Evolutionary conservation across 1,139 yeast genomes (phyloP).

Genomic region (Candida dubliniensis): DNA sequence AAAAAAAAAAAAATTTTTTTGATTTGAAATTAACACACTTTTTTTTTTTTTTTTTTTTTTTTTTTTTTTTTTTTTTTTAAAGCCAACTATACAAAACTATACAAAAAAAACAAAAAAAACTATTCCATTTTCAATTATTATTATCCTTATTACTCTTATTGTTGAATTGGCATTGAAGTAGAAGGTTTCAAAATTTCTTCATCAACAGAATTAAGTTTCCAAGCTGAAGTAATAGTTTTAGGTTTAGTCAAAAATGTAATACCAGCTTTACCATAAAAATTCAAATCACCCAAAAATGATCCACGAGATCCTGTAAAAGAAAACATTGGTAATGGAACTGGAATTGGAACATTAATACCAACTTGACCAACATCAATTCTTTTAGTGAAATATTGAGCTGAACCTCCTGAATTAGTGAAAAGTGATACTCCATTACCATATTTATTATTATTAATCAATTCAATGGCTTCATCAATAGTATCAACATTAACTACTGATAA

Average conservation of each 20-base stretch:
- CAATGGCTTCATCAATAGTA: conserved; percentile 72
- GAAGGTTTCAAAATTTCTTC: conserved; percentile 52
- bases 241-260: conserved; percentile 71
- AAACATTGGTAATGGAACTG: conserved; percentile 84
- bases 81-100: too few relatives aligned
- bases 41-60: too few relatives aligned
- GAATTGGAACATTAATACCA: conserved; percentile 79
- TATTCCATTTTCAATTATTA: too few relatives aligned
- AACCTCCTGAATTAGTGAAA: conserved; percentile 69
- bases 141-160: too few relatives aligned
- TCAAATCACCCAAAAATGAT: conserved; percentile 75
- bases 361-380: conserved; percentile 76
- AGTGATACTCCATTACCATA: conserved; percentile 77
- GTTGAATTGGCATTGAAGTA: conserved; percentile 67
- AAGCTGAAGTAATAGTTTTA: conserved; percentile 70
- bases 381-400: conserved; percentile 69
- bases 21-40: too few relatives aligned
- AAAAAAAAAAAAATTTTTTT: too few relatives aligned
- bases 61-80: too few relatives aligned
- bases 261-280: conserved; percentile 79
- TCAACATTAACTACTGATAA: conserved; percentile 63
- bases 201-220: conserved; percentile 61
- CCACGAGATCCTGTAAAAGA: conserved; percentile 80
- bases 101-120: too few relatives aligned
- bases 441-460: conserved; percentile 59